Evolutionary conservation across 306 rosid genomes (phyloP).

Genomic region (Potentilla sterilis): DNA sequence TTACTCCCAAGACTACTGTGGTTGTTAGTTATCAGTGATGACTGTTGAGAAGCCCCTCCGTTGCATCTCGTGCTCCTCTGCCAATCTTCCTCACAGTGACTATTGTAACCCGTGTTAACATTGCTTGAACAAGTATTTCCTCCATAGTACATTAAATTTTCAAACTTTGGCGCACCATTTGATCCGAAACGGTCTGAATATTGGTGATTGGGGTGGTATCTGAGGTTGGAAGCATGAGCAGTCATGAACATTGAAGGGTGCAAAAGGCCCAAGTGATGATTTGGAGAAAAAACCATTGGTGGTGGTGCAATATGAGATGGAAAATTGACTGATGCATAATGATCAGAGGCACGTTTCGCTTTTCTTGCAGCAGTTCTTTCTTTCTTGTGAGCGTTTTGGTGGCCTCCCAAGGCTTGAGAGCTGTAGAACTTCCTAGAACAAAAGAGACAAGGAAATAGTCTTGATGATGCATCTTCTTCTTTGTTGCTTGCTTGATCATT

Average conservation of each 20-base stretch:
- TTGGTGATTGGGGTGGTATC: slow-evolving; percentile 36
- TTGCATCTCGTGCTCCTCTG: slow-evolving; percentile 36
- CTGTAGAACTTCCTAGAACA: slow-evolving; percentile 77
- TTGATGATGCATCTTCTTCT: slow-evolving; percentile 37
- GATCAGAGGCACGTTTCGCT: slow-evolving; percentile 45
- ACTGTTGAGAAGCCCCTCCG: slow-evolving; percentile 29
- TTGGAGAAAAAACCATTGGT: slow-evolving; percentile 44
- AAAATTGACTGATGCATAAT: slow-evolving; percentile 18
- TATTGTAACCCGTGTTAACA: slow-evolving; percentile 1
- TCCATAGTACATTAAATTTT: slow-evolving; percentile 34
- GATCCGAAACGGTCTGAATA: slow-evolving; percentile 39
- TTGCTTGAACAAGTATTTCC: slow-evolving; percentile 33
- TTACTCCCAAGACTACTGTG: slow-evolving; percentile 26
- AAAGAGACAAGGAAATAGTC: slow-evolving; percentile 66
- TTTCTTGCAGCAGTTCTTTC: slow-evolving; percentile 75
- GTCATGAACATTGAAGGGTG: slow-evolving; percentile 50
- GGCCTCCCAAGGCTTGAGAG: slow-evolving; percentile 89
- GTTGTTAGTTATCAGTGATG: slow-evolving; percentile 17
- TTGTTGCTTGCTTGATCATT: slow-evolving; percentile 27
- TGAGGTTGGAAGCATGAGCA: slow-evolving; percentile 52
- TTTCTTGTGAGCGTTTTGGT: slow-evolving; percentile 89
- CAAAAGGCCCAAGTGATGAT: slow-evolving; percentile 32
- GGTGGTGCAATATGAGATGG: slow-evolving; percentile 25
- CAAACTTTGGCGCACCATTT: slow-evolving; percentile 45
- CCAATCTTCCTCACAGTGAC: slow-evolving; percentile 44